phyloP scores from a whole-genome alignment of 129 eudicot species.

The Arctium minus region DNA sequence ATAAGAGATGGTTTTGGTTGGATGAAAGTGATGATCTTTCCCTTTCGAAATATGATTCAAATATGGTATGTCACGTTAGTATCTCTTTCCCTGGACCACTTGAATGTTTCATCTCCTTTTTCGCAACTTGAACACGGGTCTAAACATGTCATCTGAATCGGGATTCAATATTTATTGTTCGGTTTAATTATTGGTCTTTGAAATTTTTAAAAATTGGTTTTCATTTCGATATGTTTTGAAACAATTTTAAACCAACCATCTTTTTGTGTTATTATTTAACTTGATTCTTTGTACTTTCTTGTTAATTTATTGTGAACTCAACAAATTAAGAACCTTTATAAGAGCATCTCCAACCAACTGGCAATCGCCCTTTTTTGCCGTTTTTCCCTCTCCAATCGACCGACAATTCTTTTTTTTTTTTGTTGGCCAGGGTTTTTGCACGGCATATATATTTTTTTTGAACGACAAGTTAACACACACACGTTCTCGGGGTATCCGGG shows the following conservation, averaged over 20 bases:
- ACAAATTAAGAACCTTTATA: not conserved
- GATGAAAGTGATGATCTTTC: slow-evolving; percentile 16
- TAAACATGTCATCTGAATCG: not conserved
- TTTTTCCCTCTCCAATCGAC: too few relatives aligned
- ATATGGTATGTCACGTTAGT: not conserved
- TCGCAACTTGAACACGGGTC: not conserved
- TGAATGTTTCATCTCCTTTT: not conserved
- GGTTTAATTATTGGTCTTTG: not conserved
- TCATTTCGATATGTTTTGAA: not conserved
- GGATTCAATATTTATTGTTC: not conserved
- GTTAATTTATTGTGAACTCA: too few relatives aligned
- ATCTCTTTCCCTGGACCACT: not conserved
- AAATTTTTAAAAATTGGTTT: not conserved
- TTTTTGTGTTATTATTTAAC: not conserved
- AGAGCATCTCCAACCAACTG: too few relatives aligned
- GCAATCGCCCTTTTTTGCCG: too few relatives aligned
- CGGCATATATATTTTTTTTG: too few relatives aligned
- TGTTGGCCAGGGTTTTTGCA: too few relatives aligned
- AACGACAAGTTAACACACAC: too few relatives aligned
- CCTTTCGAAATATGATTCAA: not conserved
- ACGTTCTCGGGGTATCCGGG: too few relatives aligned
- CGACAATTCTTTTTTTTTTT: too few relatives aligned
- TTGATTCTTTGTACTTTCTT: not conserved
- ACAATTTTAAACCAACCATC: not conserved
- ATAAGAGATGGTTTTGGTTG: slow-evolving; percentile 16